phyloP scores from a whole-genome alignment of 805 yeast species.

The Sugiyamaella smithiae region DNA sequence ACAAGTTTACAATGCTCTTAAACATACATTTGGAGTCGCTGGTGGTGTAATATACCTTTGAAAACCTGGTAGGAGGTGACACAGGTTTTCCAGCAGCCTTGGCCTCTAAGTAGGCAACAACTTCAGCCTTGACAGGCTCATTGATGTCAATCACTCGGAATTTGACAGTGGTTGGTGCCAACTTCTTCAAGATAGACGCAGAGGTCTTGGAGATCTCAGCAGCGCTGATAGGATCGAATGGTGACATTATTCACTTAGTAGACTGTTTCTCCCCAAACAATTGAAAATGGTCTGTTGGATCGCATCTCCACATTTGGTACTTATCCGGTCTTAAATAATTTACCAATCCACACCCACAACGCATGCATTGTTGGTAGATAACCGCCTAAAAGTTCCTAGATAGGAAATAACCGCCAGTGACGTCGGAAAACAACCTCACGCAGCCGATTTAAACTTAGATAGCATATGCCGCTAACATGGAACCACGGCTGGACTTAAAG shows the following conservation, averaged over 20 bases:
- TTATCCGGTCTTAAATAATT: no score
- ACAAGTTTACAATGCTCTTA: slow-evolving; percentile 67
- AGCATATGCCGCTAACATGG: no score
- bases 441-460: no score
- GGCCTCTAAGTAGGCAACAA: slow-evolving; percentile 60
- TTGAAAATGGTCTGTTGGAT: no score
- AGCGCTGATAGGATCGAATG: slow-evolving; percentile 6
- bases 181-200: slow-evolving; percentile 12
- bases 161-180: slow-evolving; percentile 35
- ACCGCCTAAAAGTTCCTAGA: slow-evolving; percentile 1
- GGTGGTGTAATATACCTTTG: slow-evolving; percentile 41
- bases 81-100: slow-evolving; percentile 49
- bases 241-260: slow-evolving; percentile 8
- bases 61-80: slow-evolving; percentile 61
- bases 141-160: slow-evolving; percentile 64
- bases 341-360: no score
- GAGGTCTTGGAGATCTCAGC: slow-evolving; percentile 11
- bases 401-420: slow-evolving; percentile 1
- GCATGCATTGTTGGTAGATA: not conserved
- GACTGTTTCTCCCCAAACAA: no score
- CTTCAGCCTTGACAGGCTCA: slow-evolving; percentile 73
- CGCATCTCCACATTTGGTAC: no score
- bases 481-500: no score
- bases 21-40: slow-evolving; percentile 46
- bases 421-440: no score